Percentiles rank a stretch among this genome's conserved stretches.
These are phyloP conservation scores for Stephanodiscus minutulus DNA, from an alignment of 108 stramenopile species.

Conservation along the genomic window DNA sequence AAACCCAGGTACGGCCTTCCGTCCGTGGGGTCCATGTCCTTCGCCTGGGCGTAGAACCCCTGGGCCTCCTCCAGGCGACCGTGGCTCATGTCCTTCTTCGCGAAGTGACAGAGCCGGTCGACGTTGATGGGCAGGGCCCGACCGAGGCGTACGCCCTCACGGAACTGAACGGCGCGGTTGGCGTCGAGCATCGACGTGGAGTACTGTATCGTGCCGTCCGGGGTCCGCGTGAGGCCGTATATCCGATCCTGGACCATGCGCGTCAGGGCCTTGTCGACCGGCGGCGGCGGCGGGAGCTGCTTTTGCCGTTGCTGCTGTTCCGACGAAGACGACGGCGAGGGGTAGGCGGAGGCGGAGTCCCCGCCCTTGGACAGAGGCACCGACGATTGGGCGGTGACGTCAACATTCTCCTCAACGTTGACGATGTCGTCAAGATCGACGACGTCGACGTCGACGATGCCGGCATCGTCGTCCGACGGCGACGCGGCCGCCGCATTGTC, in stretches of 20 bases:
- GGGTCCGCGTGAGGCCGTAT: slow-evolving; percentile 65
- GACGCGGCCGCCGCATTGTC: too few species aligned
- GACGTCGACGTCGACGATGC: not conserved
- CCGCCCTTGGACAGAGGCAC: not conserved
- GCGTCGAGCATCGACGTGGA: slow-evolving; percentile 76
- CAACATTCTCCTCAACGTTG: slow-evolving; percentile 14
- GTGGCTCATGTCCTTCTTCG: slow-evolving; percentile 69
- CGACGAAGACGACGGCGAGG: not conserved
- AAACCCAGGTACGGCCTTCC: slow-evolving; percentile 87
- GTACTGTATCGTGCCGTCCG: slow-evolving; percentile 56
- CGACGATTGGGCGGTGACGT: not conserved
- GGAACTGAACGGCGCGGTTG: slow-evolving; percentile 72
- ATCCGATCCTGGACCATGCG: slow-evolving; percentile 80
- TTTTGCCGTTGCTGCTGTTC: too few species aligned
- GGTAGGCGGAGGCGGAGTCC: not conserved
- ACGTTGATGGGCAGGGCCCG: slow-evolving; percentile 74
- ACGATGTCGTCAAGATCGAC: slow-evolving; percentile 3
- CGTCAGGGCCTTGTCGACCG: slow-evolving; percentile 65
- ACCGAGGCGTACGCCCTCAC: slow-evolving; percentile 71
- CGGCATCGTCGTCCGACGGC: not conserved
- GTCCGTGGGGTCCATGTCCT: slow-evolving; percentile 74
- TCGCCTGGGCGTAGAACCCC: slow-evolving; percentile 58
- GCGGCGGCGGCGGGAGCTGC: too few species aligned
- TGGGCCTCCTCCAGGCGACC: slow-evolving; percentile 69
- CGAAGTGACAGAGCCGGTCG: slow-evolving; percentile 72